A percentile compares a stretch with the other conserved stretches of the same genome.
Conservation (phyloP, 1,139 yeast genomes). For the Yamadazyma blattariae region DNA sequence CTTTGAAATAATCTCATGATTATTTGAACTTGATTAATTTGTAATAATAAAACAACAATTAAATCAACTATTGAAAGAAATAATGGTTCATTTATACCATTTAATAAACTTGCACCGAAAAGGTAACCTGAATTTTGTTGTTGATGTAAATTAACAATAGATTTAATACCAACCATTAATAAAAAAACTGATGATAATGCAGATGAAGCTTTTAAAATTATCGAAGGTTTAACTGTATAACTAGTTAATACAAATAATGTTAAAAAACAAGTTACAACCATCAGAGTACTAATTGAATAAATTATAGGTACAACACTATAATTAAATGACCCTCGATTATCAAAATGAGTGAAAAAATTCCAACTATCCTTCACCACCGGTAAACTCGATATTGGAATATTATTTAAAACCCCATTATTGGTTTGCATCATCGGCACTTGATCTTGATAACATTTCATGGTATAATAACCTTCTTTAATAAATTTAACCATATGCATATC, state of each 20-base stretch:
- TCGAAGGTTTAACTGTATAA: slow-evolving; percentile 53
- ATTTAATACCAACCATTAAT: slow-evolving; percentile 45
- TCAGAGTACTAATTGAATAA: slow-evolving; percentile 61
- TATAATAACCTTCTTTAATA: slow-evolving; percentile 25
- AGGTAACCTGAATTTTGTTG: slow-evolving; percentile 59
- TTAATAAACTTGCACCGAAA: slow-evolving; percentile 50
- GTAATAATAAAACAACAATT: slow-evolving; percentile 57
- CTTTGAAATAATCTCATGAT: slow-evolving; percentile 71
- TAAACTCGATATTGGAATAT: slow-evolving; percentile 25
- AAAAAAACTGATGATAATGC: slow-evolving; percentile 53
- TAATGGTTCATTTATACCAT: slow-evolving; percentile 42
- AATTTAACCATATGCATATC: slow-evolving; percentile 15
- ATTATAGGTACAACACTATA: slow-evolving; percentile 60
- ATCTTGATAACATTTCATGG: slow-evolving; percentile 35
- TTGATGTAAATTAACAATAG: slow-evolving; percentile 40
- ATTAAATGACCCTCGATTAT: slow-evolving; percentile 43
- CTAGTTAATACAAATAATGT: slow-evolving; percentile 64
- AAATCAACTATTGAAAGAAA: slow-evolving; percentile 63
- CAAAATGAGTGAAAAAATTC: slow-evolving; percentile 30
- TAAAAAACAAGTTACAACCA: slow-evolving; percentile 62
- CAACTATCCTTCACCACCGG: slow-evolving; percentile 43
- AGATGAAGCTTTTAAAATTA: slow-evolving; percentile 44
- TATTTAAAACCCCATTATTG: slow-evolving; percentile 32
- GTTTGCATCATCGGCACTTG: slow-evolving; percentile 44
- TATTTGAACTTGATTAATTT: slow-evolving; percentile 74